Evolutionary conservation across 2,329 filamentous ascomycete species (phyloP).

Genomic region (Kalmusia sp.): DNA sequence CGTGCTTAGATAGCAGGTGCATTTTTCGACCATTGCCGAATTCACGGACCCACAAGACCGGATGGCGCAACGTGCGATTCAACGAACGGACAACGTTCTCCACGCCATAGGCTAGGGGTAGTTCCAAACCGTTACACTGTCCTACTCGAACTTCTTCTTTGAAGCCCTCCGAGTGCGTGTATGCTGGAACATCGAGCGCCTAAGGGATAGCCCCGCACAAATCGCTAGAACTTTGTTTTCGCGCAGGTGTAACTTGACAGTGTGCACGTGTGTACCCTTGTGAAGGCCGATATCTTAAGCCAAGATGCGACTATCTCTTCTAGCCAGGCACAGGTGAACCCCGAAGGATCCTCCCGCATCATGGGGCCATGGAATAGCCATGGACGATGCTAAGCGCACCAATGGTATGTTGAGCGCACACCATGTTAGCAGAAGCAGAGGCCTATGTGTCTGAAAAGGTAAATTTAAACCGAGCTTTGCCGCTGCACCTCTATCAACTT

Average conservation of each 20-base stretch:
- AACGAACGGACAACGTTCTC: slow-evolving; percentile 13
- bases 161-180: background rate
- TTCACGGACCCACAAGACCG: slow-evolving; percentile 14
- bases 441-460: background rate
- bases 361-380: slow-evolving; percentile 7
- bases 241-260: background rate
- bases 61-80: slow-evolving; percentile 14
- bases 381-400: slow-evolving; percentile 5
- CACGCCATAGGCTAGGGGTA: slow-evolving; percentile 2
- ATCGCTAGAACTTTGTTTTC: background rate
- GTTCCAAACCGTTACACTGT: background rate
- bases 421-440: background rate
- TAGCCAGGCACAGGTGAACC: slow-evolving; percentile 4
- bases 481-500: slow-evolving; percentile 1
- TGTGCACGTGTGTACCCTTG: background rate
- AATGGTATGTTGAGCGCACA: slow-evolving; percentile 1
- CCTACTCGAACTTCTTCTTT: background rate
- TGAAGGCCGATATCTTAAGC: background rate
- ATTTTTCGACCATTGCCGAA: slow-evolving; percentile 15
- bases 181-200: background rate
- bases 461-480: background rate
- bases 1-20: background rate
- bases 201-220: background rate
- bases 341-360: slow-evolving; percentile 19
- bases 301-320: background rate